Evolutionary conservation across 345 rosid genomes (phyloP).

Genomic region (Eucalyptus fibrosa): DNA sequence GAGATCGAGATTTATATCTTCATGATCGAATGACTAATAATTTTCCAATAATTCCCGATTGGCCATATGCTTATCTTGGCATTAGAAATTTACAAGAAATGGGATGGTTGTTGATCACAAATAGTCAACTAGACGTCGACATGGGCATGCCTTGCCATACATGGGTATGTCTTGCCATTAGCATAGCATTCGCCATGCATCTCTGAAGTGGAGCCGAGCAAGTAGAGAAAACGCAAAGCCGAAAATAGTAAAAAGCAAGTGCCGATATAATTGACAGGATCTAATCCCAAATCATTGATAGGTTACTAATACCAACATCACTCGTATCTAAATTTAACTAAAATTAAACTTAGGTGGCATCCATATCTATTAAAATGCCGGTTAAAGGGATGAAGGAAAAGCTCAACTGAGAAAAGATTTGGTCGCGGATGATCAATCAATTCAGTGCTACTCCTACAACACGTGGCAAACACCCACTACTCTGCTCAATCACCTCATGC

Average conservation of each 20-base stretch:
- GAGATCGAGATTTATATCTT: background rate
- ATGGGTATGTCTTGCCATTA: background rate
- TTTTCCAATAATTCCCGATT: background rate
- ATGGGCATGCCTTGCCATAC: background rate
- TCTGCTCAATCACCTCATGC: background rate
- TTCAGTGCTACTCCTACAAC: background rate
- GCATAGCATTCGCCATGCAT: background rate
- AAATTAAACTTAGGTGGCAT: background rate
- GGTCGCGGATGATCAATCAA: background rate
- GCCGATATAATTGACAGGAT: background rate
- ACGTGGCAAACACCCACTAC: background rate
- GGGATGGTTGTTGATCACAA: background rate
- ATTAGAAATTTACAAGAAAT: background rate
- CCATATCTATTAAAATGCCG: background rate
- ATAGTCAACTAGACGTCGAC: background rate
- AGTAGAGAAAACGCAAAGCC: background rate
- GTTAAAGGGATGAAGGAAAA: background rate
- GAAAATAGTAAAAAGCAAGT: background rate
- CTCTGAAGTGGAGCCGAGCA: background rate
- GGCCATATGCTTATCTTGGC: background rate
- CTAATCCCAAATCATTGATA: background rate
- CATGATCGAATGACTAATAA: background rate
- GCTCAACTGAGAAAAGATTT: background rate
- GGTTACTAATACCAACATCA: background rate
- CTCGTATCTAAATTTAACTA: background rate